Evolutionary conservation across 108 stramenopile species (phyloP), one percentile per base, ranked within the genome.

Genomic region (Conticribra guillardii): DNA sequence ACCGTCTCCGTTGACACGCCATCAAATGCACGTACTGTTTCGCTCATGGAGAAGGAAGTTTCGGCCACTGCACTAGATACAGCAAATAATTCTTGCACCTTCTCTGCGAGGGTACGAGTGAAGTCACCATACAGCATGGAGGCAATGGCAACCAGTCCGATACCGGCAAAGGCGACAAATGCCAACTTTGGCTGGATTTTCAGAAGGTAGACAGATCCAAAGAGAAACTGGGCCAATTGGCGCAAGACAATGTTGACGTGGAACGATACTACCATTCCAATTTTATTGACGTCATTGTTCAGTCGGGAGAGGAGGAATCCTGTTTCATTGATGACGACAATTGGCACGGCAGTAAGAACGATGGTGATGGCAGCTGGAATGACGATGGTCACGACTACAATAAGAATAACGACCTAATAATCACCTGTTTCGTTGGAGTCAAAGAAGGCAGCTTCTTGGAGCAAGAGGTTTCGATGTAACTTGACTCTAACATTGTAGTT

Each of bases 401-500:
- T n/a, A n/a, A n/a, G n/a, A n/a, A n/a, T n/a, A n/a, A n/a, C n/a
- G n/a, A n/a, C n/a, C n/a, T n/a, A n/a, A n/a, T n/a, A n/a, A n/a
- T n/a, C n/a, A n/a, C 94, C 96, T 19, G 84, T 81, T 69, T 90
- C 87, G 49, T 79, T 90, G 19, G 80, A 66, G 67, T 97, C 94
- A 61, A 94, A 95, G 65, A 87, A 97, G n/a, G 84, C 88, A 4
- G 93, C 89, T 54, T 95, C 94, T 67, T 97, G 96, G 33, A 88
- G 73, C 16, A 97, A 71, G 9, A 97, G 71, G 51, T 84, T 90
- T 17, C 89, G 87, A 82, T 94, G 90, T 27, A 94, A 76, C 55
- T 91, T 91, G 22, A 91, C 90, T 28, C 93, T 81, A 61, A 94
- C 85, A 56, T 94, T 94, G 79, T 91, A 94, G 58, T 91, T 91